Evolutionary conservation across 768 basidiomycete genomes (phyloP).

Genomic region (Boletus fagicola): DNA sequence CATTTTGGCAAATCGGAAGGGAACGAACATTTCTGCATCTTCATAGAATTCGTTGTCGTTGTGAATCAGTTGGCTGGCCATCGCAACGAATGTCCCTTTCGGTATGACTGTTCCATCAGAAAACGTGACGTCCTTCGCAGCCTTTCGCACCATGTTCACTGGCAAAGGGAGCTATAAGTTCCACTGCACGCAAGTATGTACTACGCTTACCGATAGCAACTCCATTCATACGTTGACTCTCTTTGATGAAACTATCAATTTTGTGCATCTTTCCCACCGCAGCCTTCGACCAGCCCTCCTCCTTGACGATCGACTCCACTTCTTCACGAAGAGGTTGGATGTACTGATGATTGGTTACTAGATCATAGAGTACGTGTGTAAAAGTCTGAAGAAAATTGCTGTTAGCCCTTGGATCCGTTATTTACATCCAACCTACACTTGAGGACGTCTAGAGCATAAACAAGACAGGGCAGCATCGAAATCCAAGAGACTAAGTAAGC

Average conservation of each 20-base stretch:
- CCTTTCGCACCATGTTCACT: conserved; percentile 11
- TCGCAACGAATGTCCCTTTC: no score
- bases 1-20: no score
- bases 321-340: conserved; percentile 16
- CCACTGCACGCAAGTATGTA: not conserved
- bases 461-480: not conserved
- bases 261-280: conserved; percentile 18
- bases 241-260: conserved; percentile 19
- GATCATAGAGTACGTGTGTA: conserved; percentile 6
- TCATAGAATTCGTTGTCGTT: no score
- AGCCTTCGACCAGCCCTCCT: conserved; percentile 19
- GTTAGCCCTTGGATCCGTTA: not conserved
- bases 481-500: fast-evolving
- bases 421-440: not conserved
- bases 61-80: no score
- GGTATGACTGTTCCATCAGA: no score
- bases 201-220: conserved; percentile 22
- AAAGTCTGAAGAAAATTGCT: conserved; percentile 3
- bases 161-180: not conserved
- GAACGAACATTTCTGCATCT: no score
- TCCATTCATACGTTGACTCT: conserved; percentile 31
- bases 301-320: conserved; percentile 9
- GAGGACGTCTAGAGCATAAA: conserved; percentile 7
- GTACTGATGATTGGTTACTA: conserved; percentile 17
- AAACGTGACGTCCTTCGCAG: no score